These are phyloP conservation scores for Hondaea fermentalgiana DNA, from an alignment of 108 stramenopile species.

Conservation along the genomic window DNA sequence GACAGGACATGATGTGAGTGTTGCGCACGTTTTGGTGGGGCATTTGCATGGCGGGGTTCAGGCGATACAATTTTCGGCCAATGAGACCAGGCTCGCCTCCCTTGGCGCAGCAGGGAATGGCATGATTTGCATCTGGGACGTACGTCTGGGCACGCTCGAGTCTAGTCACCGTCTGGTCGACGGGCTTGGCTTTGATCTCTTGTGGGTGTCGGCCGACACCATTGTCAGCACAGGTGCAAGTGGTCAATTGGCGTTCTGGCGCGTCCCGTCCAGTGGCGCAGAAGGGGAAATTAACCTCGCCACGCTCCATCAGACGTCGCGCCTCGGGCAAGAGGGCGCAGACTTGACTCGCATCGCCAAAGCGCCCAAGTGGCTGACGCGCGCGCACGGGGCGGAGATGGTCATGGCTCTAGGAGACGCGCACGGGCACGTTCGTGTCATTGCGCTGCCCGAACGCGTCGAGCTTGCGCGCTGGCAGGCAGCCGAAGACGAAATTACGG, in stretches of 20 bases:
- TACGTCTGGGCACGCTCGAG: not conserved
- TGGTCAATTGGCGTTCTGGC: not conserved
- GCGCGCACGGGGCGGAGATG: not conserved
- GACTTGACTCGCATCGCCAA: not conserved
- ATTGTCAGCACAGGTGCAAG: not conserved
- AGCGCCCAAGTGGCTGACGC: not conserved
- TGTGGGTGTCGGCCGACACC: not conserved
- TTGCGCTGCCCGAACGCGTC: not conserved
- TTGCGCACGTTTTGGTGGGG: not conserved
- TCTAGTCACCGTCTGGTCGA: not conserved
- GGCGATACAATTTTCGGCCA: not conserved
- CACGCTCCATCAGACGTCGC: not conserved
- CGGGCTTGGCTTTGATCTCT: not conserved
- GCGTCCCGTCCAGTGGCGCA: not conserved
- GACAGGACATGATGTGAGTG: not conserved
- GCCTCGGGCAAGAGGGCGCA: not conserved
- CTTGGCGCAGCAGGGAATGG: not conserved
- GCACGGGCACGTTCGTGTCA: not conserved
- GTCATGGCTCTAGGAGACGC: not conserved
- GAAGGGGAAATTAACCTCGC: not conserved
- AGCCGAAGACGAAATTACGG: not conserved
- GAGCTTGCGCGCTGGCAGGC: not conserved
- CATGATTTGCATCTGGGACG: not conserved
- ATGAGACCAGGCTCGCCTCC: not conserved
- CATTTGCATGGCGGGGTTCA: not conserved